Percentiles rank a stretch among this genome's conserved stretches.
Evolutionary conservation across 1,284 basidiomycete species (phyloP).

Genomic region (Cryptococcus sp.): DNA sequence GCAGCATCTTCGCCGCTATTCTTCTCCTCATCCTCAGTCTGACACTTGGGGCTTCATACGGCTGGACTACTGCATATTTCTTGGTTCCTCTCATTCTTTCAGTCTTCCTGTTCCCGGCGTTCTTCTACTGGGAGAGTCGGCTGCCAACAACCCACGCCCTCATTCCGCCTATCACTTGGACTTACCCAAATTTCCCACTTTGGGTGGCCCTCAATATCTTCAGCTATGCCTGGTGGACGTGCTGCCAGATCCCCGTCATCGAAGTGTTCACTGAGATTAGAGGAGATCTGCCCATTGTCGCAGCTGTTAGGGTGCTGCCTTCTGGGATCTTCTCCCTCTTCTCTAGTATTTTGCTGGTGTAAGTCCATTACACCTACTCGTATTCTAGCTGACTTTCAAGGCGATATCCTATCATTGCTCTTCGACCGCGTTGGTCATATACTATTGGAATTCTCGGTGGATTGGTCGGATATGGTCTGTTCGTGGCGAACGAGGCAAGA

Average conservation of each 20-base stretch:
- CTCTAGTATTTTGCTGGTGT: conserved; percentile 8
- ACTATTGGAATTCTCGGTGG: conserved; percentile 15
- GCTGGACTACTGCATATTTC: conserved; percentile 20
- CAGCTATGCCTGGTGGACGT: conserved; percentile 22
- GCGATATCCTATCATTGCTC: conserved; percentile 4
- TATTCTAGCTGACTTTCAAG: neutral
- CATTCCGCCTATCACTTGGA: conserved; percentile 30
- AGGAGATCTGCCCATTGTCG: conserved; percentile 17
- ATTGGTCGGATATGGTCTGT: conserved; percentile 22
- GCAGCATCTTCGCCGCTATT: conserved; percentile 13
- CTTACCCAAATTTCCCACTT: conserved; percentile 29
- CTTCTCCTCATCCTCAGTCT: conserved; percentile 26
- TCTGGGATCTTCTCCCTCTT: conserved; percentile 13
- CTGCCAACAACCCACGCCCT: conserved; percentile 22
- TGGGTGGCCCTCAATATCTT: conserved; percentile 23
- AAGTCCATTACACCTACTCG: neutral
- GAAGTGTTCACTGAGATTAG: conserved; percentile 8
- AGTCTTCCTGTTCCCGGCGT: conserved; percentile 17
- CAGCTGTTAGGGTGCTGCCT: conserved; percentile 7
- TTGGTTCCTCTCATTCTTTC: conserved; percentile 23
- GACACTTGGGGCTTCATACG: conserved; percentile 24
- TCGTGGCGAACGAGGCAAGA: conserved; percentile 15
- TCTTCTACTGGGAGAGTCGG: conserved; percentile 31
- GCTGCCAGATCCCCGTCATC: conserved; percentile 17
- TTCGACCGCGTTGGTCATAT: neutral